Conservation (phyloP, 2,329 filamentous ascomycete species). For the Sclerotinia glacialis region DNA sequence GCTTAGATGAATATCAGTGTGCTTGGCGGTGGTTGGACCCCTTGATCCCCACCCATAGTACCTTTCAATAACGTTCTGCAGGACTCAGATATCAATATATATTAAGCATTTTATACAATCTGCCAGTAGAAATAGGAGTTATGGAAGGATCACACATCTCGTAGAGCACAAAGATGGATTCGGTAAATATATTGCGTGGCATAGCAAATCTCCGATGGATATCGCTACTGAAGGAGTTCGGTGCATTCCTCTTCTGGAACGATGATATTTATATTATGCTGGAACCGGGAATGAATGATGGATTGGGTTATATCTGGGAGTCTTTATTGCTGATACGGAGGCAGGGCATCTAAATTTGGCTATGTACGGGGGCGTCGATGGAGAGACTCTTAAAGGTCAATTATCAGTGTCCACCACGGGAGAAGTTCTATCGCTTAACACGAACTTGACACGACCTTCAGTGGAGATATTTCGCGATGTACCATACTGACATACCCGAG, state of each 20-base stretch:
- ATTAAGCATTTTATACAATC: slow-evolving; percentile 5
- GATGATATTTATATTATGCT: neutral
- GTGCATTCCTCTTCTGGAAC: neutral
- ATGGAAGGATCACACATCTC: neutral
- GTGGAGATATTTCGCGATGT: neutral
- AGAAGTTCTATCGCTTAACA: slow-evolving; percentile 3
- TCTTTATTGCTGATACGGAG: neutral
- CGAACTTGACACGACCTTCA: neutral
- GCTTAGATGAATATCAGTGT: slow-evolving; percentile 17
- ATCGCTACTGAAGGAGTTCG: slow-evolving; percentile 1
- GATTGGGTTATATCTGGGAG: neutral
- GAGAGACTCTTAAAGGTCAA: slow-evolving; percentile 4
- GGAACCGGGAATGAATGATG: neutral
- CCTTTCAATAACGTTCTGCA: slow-evolving; percentile 3
- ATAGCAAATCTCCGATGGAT: slow-evolving; percentile 10
- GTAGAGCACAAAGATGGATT: neutral
- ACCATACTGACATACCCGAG: neutral
- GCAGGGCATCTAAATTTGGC: neutral
- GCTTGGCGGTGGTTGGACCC: slow-evolving; percentile 17
- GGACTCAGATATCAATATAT: neutral
- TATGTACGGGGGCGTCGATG: slow-evolving; percentile 4
- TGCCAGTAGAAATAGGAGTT: neutral
- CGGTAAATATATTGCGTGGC: neutral
- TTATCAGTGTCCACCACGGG: neutral
- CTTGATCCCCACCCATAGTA: slow-evolving; percentile 5